Conservation (phyloP, 768 basidiomycete species). For the Kockovaella imperatae region DNA sequence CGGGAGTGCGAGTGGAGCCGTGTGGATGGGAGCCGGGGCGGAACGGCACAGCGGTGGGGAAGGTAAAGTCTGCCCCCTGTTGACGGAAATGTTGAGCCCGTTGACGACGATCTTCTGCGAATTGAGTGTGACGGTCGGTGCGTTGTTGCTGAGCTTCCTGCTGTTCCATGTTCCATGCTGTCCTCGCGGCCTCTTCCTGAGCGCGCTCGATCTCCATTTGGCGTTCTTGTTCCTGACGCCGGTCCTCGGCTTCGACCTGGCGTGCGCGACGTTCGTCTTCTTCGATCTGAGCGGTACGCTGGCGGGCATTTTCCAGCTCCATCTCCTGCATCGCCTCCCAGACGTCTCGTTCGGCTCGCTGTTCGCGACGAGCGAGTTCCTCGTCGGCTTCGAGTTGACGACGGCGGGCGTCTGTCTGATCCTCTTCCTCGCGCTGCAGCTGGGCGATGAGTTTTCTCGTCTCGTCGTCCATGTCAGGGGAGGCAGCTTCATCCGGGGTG, state of each 20-base stretch:
- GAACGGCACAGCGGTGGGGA: no score
- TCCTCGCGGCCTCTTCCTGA: constrained; percentile 5
- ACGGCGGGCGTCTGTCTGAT: constrained; percentile 27
- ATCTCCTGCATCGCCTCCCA: constrained; percentile 38
- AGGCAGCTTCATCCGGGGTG: constrained; percentile 2
- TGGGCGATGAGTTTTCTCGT: constrained; percentile 31
- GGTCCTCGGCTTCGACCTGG: constrained; percentile 27
- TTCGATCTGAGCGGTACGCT: constrained; percentile 26
- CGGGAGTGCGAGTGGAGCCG: no score
- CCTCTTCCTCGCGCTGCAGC: constrained; percentile 34
- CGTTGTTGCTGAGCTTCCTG: constrained; percentile 3
- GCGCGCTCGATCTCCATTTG: constrained; percentile 8
- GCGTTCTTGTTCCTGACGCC: constrained; percentile 7
- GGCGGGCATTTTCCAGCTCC: constrained; percentile 21
- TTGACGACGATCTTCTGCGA: constrained; percentile 21
- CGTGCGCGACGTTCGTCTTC: constrained; percentile 36
- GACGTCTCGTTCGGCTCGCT: constrained; percentile 41
- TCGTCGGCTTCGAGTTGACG: constrained; percentile 36
- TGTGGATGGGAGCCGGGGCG: no score
- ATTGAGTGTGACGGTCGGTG: constrained; percentile 11
- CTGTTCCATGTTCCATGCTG: constrained; percentile 14
- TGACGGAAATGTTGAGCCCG: constrained; percentile 16
- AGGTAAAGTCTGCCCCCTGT: constrained; percentile 5
- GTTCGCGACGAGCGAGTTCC: constrained; percentile 40
- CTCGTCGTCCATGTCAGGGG: constrained; percentile 31